Evolutionary conservation across 768 basidiomycete species (phyloP).

Genomic region (Leucocoprinus leucothites): DNA sequence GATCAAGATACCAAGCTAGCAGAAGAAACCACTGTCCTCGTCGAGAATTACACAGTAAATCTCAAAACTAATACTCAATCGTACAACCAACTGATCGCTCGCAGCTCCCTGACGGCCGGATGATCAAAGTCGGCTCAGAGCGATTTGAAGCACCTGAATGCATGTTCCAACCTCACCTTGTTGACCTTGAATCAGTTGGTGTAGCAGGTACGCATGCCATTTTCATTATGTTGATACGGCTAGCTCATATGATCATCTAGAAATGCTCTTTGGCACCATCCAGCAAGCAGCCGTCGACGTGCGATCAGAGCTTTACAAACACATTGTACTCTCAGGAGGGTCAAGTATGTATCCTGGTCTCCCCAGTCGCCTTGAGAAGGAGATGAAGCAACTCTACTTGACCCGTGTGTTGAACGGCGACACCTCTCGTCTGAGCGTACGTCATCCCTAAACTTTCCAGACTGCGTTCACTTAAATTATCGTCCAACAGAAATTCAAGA

Average conservation of each 20-base stretch:
- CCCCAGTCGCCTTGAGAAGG: conserved; percentile 95
- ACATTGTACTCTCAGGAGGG: conserved; percentile 95
- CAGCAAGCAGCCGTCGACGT: conserved; percentile 88
- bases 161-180: conserved; percentile 99
- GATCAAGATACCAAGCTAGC: conserved; percentile 89
- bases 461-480: neutral
- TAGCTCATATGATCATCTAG: conserved; percentile 33
- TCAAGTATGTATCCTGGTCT: conserved; percentile 99
- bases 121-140: conserved; percentile 96
- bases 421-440: conserved; percentile 78
- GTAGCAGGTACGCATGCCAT: conserved; percentile 69
- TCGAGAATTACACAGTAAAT: conserved; percentile 92
- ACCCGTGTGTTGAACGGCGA: conserved; percentile 85
- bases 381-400: conserved; percentile 99
- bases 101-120: conserved; percentile 92
- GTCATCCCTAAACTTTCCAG: conserved; percentile 27
- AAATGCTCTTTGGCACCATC: conserved; percentile 96
- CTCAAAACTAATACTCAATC: neutral
- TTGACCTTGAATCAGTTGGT: conserved; percentile 95
- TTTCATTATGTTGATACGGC: neutral
- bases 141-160: conserved; percentile 99
- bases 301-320: conserved; percentile 92
- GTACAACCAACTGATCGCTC: neutral
- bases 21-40: conserved; percentile 94
- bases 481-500: conserved; percentile 92